Evolutionary conservation across 805 yeast genomes (phyloP), one percentile per base, ranked within the genome.

Genomic region (Schwanniomyces sp.): DNA sequence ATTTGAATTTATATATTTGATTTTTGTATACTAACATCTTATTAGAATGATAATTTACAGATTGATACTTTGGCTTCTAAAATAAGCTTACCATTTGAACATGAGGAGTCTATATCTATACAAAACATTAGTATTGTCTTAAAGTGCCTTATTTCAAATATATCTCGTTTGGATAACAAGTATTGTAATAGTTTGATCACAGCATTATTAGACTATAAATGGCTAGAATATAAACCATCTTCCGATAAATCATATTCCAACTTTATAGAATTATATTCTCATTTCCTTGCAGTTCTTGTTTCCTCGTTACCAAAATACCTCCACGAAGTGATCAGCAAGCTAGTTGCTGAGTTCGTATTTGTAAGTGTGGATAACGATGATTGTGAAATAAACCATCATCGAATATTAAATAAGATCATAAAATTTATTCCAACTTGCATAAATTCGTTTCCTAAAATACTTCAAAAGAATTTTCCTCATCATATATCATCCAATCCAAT

Each of bases 291-390:
- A 40, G 88, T 91, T 25, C 75, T 92, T 45, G 88, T 91, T 34
- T 86, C 96, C 3, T 86, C 92, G 40, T 76, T 85, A 50, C 98
- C 98, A 7, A 88, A 84, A 64, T 92, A 96, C 88, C 84, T 94
- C 81, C 79, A 81, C 52, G 95, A 88, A 49, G 88, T 92, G n/a
- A 83, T 88, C 17, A 72, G 76, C 50, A 78, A 80, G 48, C 66
- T 92, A n/a, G 78, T 91, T 9, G 57, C 74, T 16, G 90, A 84
- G 57, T 87, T 92, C 56, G 67, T 57, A 40, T 45, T 46, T 12
- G 36, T 51, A 21, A 53, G 53, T 27, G 45, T 53, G 30, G 40
- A 46, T 7, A 54, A 48, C 37, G 50, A 52, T 27, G 28, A 40
- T 12, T 39, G 62, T 7, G 54, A 34, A 25, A 72, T 44, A 57